A percentile compares a stretch with the other conserved stretches of the same genome.
These are phyloP conservation scores for Penicillium subrubescens DNA, from an alignment of 495 filamentous ascomycete species.

Conservation along the genomic window DNA sequence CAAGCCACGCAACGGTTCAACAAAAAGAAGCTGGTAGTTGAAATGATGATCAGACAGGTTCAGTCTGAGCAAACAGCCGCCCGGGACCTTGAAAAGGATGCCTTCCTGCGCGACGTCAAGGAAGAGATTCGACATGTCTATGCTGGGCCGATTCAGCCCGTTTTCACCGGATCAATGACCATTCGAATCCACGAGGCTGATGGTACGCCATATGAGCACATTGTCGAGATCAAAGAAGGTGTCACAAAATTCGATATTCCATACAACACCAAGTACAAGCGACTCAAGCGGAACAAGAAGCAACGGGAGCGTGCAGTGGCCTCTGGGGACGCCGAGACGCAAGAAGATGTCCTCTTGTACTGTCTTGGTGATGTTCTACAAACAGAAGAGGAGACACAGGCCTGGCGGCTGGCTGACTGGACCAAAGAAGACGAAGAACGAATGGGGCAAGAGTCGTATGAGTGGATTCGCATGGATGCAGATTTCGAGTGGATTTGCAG, in stretches of 20 bases:
- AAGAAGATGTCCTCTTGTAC: conserved; percentile 86
- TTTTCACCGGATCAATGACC: conserved; percentile 95
- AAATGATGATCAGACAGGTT: conserved; percentile 85
- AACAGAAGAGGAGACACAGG: conserved; percentile 72
- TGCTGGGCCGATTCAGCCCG: conserved; percentile 66
- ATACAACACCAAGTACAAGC: conserved; percentile 99
- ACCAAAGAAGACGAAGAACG: conserved; percentile 76
- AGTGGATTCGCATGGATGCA: conserved; percentile 97
- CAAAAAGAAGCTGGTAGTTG: conserved; percentile 94
- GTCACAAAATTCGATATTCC: conserved; percentile 86
- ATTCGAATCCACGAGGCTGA: conserved; percentile 98
- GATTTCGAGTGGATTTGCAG: conserved; percentile 98
- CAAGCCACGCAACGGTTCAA: conserved; percentile 87
- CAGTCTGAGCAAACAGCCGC: conserved; percentile 59
- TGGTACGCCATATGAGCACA: conserved; percentile 97
- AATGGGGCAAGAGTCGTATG: conserved; percentile 96
- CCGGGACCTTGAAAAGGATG: conserved; percentile 59
- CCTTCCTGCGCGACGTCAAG: conserved; percentile 80
- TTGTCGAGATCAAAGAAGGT: conserved; percentile 89
- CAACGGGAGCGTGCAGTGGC: conserved; percentile 77
- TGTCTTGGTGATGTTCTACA: conserved; percentile 90
- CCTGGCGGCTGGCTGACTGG: conserved; percentile 91
- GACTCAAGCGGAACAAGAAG: conserved; percentile 86
- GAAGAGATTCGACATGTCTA: conserved; percentile 74
- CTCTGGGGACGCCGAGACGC: conserved; percentile 67